These are phyloP conservation scores for Bothriochloa decipiens DNA, from an alignment of 176 grass and related monocot genomes.

Conservation along the genomic window DNA sequence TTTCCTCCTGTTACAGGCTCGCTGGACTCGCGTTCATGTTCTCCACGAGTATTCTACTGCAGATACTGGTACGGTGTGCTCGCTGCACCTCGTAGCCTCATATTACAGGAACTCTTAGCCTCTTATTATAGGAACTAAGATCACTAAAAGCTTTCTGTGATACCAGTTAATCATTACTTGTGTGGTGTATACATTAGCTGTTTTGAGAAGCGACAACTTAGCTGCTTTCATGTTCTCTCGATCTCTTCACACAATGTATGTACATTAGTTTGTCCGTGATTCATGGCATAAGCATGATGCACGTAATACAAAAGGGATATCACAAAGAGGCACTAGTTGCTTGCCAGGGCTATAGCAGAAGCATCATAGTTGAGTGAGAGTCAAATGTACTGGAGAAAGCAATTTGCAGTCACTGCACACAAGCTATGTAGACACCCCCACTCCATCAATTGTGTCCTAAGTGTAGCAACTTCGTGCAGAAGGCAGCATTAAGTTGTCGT, in stretches of 20 bases:
- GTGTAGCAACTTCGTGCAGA: background rate
- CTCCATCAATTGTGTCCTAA: background rate
- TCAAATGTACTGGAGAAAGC: background rate
- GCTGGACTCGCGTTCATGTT: conserved; percentile 98
- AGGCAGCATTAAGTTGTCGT: background rate
- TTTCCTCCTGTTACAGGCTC: conserved; percentile 59
- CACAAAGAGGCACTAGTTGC: background rate
- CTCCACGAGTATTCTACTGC: conserved; percentile 87
- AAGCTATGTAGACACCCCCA: background rate
- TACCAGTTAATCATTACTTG: background rate
- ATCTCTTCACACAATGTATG: background rate
- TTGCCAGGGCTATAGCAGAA: conserved; percentile 18
- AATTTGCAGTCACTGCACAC: background rate
- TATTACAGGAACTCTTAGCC: background rate
- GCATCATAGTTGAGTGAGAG: conserved; percentile 1
- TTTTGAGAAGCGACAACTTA: conserved; percentile 5
- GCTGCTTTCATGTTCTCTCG: background rate
- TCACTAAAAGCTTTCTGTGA: conserved; percentile 4
- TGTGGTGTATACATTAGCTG: background rate
- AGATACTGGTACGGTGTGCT: conserved; percentile 93
- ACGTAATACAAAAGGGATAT: background rate
- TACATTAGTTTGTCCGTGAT: background rate
- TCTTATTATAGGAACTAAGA: background rate
- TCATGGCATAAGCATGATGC: background rate
- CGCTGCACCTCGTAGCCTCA: too few relatives aligned